Evolutionary conservation across 2,329 filamentous ascomycete genomes (phyloP), one percentile per base, ranked within the genome.

Genomic region (Curvularia spicifera): DNA sequence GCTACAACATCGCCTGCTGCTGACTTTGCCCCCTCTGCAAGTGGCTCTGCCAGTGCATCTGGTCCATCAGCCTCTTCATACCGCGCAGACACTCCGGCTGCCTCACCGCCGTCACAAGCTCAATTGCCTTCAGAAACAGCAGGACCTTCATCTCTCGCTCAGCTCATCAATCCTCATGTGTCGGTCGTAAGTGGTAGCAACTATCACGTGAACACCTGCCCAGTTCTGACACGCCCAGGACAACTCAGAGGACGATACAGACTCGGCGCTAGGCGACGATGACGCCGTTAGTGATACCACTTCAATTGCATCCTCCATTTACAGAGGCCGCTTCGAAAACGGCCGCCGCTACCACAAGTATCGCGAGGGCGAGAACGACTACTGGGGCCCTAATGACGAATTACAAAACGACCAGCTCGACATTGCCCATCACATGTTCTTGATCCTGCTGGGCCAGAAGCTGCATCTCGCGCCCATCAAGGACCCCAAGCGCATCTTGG

Each of bases 291-390:
- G 65, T 56, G 70, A 73, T 51, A 72, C 70, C n/a, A 73, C 71
- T 5, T 72, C 71, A 4, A 70, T 74, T 18, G 61, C 70, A 1
- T 72, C 68, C 5, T 70, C 65, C 33, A 74, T 75, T 49, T 65
- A 66, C 61, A 63, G 57, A 28, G 67, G 73, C 48, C 70, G 71
- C 39, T 73, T 67, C 24, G 70, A 71, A 37, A 71, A 75, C 63
- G 73, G 73, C 12, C 72, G 73, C 4, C 64, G 71, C 4, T 75
- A 75, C 57, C 70, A 74, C 57, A 69, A 69, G 40, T 73, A 68
- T 39, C 64, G 68, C 9, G 69, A 73, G 43, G 71, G 70, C 49
- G 70, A 70, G 43, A 71, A 70, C 43, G 70, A 69, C 39, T 73
- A 73, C 60, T 69, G 71, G 63, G 70, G 68, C 4, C 71, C 71